A percentile compares a stretch with the other conserved stretches of the same genome.
These are phyloP conservation scores for Kwoniella pini DNA, from an alignment of 768 basidiomycete species.

Conservation along the genomic window DNA sequence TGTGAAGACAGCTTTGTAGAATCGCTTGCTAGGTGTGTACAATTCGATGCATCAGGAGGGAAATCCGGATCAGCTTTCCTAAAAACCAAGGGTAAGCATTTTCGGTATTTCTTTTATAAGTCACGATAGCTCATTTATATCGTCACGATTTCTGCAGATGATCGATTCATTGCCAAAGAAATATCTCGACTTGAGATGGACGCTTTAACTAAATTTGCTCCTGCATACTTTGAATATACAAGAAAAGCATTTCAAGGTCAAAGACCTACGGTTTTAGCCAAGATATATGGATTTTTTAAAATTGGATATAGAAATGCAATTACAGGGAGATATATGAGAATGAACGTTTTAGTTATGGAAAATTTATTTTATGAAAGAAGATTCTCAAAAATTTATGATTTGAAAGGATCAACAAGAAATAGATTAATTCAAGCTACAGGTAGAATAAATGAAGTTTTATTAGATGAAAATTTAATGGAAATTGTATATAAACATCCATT, in stretches of 20 bases:
- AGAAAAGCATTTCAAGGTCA: conserved; percentile 85
- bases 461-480: conserved; percentile 95
- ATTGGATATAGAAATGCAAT: conserved; percentile 81
- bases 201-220: conserved; percentile 94
- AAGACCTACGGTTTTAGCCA: conserved; percentile 92
- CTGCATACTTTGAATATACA: conserved; percentile 98
- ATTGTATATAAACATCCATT: conserved; percentile 84
- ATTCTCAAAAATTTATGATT: conserved; percentile 91
- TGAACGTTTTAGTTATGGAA: conserved; percentile 98
- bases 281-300: conserved; percentile 96
- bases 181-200: conserved; percentile 86
- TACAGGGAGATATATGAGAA: conserved; percentile 79
- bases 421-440: conserved; percentile 89
- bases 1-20: conserved; percentile 94
- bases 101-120: background rate
- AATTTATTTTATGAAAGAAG: conserved; percentile 82
- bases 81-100: conserved; percentile 76
- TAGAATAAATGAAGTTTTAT: conserved; percentile 83
- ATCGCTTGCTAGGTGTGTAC: conserved; percentile 87
- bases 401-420: conserved; percentile 94
- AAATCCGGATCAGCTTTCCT: conserved; percentile 96
- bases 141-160: conserved; percentile 72
- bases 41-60: conserved; percentile 93
- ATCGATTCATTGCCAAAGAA: conserved; percentile 98
- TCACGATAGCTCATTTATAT: background rate